These are phyloP conservation scores for Rhodomyrtus tomentosa DNA, from an alignment of 345 rosid species.

Conservation along the genomic window DNA sequence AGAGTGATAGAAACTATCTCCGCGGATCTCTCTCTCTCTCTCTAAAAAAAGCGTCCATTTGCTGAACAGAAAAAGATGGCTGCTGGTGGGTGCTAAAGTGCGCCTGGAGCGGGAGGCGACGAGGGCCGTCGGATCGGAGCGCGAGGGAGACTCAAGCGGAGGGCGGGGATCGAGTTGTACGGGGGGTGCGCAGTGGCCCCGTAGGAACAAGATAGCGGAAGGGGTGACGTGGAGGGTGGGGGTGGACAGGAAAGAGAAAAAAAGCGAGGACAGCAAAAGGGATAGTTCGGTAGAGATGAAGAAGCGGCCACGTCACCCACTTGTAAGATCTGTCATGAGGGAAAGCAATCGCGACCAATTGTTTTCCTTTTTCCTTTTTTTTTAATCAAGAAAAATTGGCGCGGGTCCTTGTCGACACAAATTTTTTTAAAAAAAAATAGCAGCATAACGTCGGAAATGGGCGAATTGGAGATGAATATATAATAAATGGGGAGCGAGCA, in stretches of 20 bases:
- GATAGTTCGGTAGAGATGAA: slow-evolving; percentile 6
- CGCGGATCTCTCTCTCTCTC: neutral
- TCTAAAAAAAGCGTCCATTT: neutral
- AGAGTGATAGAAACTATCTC: neutral
- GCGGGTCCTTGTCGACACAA: neutral
- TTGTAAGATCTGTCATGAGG: neutral
- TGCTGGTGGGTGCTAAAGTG: neutral
- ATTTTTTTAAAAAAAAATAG: neutral
- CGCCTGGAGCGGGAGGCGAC: neutral
- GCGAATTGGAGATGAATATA: neutral
- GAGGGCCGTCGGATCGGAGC: neutral
- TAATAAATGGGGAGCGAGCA: neutral
- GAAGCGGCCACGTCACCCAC: slow-evolving; percentile 8
- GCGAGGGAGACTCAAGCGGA: neutral
- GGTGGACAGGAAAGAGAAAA: neutral
- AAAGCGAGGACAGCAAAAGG: neutral
- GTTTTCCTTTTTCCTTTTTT: neutral
- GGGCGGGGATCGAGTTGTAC: neutral
- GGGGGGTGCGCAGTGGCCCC: neutral
- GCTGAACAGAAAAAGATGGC: neutral
- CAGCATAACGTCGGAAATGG: neutral
- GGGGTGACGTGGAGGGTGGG: slow-evolving; percentile 2
- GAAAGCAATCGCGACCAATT: neutral
- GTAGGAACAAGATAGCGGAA: neutral
- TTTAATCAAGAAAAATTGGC: neutral